Evolutionary conservation across 805 yeast genomes (phyloP).

Genomic region (Blastobotrys terrestris): DNA sequence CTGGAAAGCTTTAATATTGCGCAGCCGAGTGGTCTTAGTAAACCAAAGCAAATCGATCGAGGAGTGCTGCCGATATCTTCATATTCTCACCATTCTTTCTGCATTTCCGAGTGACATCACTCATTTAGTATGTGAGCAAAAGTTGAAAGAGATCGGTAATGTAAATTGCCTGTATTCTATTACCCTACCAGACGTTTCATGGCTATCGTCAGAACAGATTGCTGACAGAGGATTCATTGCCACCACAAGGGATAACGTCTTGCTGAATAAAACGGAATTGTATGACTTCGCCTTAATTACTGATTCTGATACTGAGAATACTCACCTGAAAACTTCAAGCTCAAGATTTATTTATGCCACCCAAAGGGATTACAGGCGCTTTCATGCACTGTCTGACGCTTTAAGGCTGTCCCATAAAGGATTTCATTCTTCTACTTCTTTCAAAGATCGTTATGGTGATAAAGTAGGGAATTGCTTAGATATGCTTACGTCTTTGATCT

Average conservation of each 20-base stretch:
- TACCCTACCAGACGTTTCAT: constrained; percentile 51
- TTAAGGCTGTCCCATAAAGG: constrained; percentile 10
- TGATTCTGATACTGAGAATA: not conserved
- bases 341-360: constrained; percentile 16
- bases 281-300: constrained; percentile 41
- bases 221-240: constrained; percentile 43
- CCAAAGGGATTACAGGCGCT: constrained; percentile 24
- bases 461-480: constrained; percentile 3
- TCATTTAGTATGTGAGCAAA: constrained; percentile 20
- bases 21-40: constrained; percentile 48
- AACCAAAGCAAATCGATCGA: constrained; percentile 28
- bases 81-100: constrained; percentile 54
- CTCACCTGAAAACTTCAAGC: not conserved
- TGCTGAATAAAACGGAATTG: constrained; percentile 45
- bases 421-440: not conserved
- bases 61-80: constrained; percentile 44
- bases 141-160: constrained; percentile 12
- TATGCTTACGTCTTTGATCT: constrained; percentile 4
- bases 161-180: constrained; percentile 44
- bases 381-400: constrained; percentile 16
- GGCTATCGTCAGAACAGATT: constrained; percentile 21
- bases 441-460: not conserved
- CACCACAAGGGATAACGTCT: constrained; percentile 59
- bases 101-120: constrained; percentile 53
- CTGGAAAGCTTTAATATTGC: constrained; percentile 56